Evolutionary conservation across 306 rosid species (phyloP).

Genomic region (Acacia crassicarpa): DNA sequence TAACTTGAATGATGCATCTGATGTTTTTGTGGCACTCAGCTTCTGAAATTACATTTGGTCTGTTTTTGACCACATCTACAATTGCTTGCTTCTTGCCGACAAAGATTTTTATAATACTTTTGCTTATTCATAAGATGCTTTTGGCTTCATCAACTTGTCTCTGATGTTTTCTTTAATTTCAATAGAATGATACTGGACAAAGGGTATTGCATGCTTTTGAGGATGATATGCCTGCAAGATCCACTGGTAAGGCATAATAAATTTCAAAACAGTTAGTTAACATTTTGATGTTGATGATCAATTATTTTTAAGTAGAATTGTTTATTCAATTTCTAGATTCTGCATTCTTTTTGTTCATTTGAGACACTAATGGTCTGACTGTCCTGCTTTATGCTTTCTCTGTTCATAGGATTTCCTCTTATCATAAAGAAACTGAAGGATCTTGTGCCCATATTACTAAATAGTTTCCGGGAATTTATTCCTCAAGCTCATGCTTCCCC

Average conservation of each 20-base stretch:
- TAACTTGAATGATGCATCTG: not conserved
- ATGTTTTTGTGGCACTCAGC: not conserved
- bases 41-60: not conserved
- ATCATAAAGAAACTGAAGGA: conserved; percentile 58
- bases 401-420: conserved; percentile 53
- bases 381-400: conserved; percentile 32
- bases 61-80: conserved; percentile 5
- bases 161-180: conserved; percentile 35
- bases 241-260: conserved; percentile 48
- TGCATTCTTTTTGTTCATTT: not conserved
- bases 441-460: conserved; percentile 61
- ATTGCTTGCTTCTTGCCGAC: not conserved
- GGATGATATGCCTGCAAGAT: conserved; percentile 46
- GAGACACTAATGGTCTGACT: conserved; percentile 29
- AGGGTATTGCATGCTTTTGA: conserved; percentile 62
- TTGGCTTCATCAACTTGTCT: conserved; percentile 29
- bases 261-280: conserved; percentile 1
- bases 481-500: conserved; percentile 42
- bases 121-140: conserved; percentile 6
- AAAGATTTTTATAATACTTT: conserved; percentile 2
- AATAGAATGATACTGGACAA: conserved; percentile 53
- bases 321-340: conserved; percentile 20
- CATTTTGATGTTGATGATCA: conserved; percentile 10
- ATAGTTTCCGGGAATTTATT: conserved; percentile 75
- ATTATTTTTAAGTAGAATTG: not conserved